Conservation (phyloP, 1,284 basidiomycete genomes). For the Athelia psychrophila region DNA sequence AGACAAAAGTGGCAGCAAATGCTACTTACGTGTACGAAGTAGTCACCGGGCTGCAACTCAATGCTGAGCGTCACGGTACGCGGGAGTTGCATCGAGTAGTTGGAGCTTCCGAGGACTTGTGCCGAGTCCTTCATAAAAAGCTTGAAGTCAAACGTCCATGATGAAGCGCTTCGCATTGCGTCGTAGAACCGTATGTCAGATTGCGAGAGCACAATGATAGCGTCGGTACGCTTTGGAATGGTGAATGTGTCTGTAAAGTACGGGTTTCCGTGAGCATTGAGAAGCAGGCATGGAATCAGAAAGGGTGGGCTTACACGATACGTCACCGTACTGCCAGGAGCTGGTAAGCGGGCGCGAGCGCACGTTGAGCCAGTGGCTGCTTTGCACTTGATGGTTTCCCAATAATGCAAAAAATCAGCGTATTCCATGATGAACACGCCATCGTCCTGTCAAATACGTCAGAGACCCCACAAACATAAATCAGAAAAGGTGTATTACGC, state of each 20-base stretch:
- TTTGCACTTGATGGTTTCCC: slow-evolving; percentile 44
- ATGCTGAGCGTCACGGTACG: slow-evolving; percentile 41
- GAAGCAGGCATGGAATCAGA: neutral
- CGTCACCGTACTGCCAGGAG: slow-evolving; percentile 46
- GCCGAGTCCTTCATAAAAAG: slow-evolving; percentile 42
- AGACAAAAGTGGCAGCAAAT: neutral
- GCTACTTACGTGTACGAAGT: slow-evolving; percentile 46
- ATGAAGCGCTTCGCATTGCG: slow-evolving; percentile 28
- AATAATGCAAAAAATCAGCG: slow-evolving; percentile 47
- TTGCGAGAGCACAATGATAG: slow-evolving; percentile 46
- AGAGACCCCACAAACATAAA: neutral
- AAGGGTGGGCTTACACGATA: slow-evolving; percentile 36
- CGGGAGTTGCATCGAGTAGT: slow-evolving; percentile 23
- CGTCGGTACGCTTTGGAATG: slow-evolving; percentile 31
- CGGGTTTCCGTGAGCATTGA: too few species aligned
- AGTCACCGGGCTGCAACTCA: slow-evolving; percentile 45
- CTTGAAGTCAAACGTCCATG: slow-evolving; percentile 44
- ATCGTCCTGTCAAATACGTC: neutral
- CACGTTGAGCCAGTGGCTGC: slow-evolving; percentile 45
- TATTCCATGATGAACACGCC: slow-evolving; percentile 58
- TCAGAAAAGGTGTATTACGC: too few species aligned
- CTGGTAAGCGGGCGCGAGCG: slow-evolving; percentile 30
- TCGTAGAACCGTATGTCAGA: slow-evolving; percentile 44
- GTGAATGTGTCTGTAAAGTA: slow-evolving; percentile 36
- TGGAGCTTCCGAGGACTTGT: slow-evolving; percentile 33